These are phyloP conservation scores for Aechmea fasciata DNA, from an alignment of 176 grass and related monocot species.

Conservation along the genomic window DNA sequence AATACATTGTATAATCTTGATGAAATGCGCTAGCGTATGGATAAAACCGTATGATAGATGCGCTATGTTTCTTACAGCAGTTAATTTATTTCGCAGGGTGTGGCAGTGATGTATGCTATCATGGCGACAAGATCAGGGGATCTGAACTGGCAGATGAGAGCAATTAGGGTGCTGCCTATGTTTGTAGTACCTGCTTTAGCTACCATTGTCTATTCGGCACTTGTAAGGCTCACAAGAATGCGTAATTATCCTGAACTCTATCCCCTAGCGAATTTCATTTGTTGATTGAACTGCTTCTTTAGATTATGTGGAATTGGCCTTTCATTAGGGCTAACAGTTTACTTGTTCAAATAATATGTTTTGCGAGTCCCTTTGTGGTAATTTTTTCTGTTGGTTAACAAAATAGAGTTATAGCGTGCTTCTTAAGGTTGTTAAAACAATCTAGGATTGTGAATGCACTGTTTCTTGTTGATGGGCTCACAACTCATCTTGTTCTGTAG, in stretches of 20 bases:
- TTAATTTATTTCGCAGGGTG: slow-evolving; percentile 34
- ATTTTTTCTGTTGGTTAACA: too few relatives aligned
- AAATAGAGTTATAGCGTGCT: too few relatives aligned
- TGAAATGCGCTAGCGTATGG: not conserved
- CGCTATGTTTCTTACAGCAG: not conserved
- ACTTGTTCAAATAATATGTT: too few relatives aligned
- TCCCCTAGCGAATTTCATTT: not conserved
- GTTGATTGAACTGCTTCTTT: not conserved
- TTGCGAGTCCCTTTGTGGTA: too few relatives aligned
- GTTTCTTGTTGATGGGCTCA: slow-evolving; percentile 14
- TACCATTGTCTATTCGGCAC: slow-evolving; percentile 41
- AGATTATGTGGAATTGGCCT: too few relatives aligned
- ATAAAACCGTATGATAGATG: not conserved
- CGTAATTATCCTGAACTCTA: slow-evolving; percentile 44
- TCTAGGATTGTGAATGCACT: not conserved
- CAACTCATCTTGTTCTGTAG: slow-evolving; percentile 31
- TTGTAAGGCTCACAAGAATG: slow-evolving; percentile 54
- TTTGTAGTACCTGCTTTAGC: slow-evolving; percentile 57
- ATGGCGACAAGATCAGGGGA: slow-evolving; percentile 49
- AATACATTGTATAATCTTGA: not conserved
- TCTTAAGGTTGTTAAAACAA: too few relatives aligned
- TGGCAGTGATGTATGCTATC: slow-evolving; percentile 59
- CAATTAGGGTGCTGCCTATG: slow-evolving; percentile 56
- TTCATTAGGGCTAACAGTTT: too few relatives aligned
- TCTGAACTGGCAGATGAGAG: slow-evolving; percentile 61